Base-by-base conservation (phyloP, 495 filamentous ascomycete species). In the Hypoxylon fuscum region DNA sequence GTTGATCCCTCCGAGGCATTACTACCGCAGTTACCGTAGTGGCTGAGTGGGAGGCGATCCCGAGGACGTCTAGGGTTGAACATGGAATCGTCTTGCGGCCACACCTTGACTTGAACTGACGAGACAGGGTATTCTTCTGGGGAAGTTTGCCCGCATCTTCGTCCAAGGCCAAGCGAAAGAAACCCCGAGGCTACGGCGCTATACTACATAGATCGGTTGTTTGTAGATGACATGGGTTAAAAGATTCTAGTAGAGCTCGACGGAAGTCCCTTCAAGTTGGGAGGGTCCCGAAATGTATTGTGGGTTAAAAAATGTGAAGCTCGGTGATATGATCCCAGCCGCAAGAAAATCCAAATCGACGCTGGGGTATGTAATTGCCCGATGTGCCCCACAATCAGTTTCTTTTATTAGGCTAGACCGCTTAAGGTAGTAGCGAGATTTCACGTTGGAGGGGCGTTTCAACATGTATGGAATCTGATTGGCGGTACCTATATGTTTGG, bases 341-440 rank as follows among this genome's bases (percentile, higher is more conserved):
- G n/a, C n/a, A n/a, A n/a, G n/a, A n/a, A n/a, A n/a, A n/a, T n/a
- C n/a, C n/a, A n/a, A n/a, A n/a, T n/a, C n/a, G 27, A 54, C 20
- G 23, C 18, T 15, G 50, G 25, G 50, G 7, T 50, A 50, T 44
- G 53, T 27, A 44, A 23, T 32, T 51, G 25, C 25, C 40, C 44
- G 25, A 37, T 55, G 3, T 17, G 15, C 32, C 23, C 60, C 59
- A 54, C 27, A 48, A 49, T 44, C 47, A 9, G n/a, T n/a, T n/a
- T n/a, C n/a, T n/a, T n/a, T n/a, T n/a, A n/a, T n/a, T n/a, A n/a
- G n/a, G n/a, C 40, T 57, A 63, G 32, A 15, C 53, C 21, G 41
- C 41, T 52, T 57, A 42, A 17, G 38, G 60, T n/a, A 52, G 57
- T 46, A 41, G 60, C n/a, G n/a, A 44, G n/a, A 56, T 57, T 56